Percentiles rank a stretch among this genome's conserved stretches.
Evolutionary conservation across 768 basidiomycete genomes (phyloP).

Genomic region (Lepiota venenata): DNA sequence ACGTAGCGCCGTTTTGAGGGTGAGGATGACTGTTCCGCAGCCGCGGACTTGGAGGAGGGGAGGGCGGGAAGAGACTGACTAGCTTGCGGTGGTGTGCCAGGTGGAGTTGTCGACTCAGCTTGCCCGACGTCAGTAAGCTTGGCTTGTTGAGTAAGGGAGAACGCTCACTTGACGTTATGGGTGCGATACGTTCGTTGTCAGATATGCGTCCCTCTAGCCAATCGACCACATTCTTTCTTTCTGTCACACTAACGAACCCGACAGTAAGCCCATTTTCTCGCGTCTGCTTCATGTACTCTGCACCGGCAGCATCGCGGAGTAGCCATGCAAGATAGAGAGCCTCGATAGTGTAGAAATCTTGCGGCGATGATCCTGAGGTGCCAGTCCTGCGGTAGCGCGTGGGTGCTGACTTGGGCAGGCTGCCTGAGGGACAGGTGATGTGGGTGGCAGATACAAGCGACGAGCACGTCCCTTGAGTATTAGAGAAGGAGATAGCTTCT

Average conservation of each 20-base stretch:
- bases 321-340: slow-evolving; percentile 87
- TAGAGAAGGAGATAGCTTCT: slow-evolving; percentile 45
- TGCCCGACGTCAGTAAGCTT: neutral
- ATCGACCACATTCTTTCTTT: slow-evolving; percentile 82
- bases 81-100: slow-evolving; percentile 41
- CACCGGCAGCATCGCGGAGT: slow-evolving; percentile 65
- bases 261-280: slow-evolving; percentile 69
- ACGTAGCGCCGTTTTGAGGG: slow-evolving; percentile 76
- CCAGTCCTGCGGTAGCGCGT: slow-evolving; percentile 79
- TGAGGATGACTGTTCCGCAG: slow-evolving; percentile 35
- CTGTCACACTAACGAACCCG: slow-evolving; percentile 82
- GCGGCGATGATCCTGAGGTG: slow-evolving; percentile 21
- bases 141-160: neutral
- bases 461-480: slow-evolving; percentile 35
- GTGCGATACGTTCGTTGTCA: slow-evolving; percentile 49
- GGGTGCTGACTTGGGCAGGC: slow-evolving; percentile 65
- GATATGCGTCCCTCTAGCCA: slow-evolving; percentile 67
- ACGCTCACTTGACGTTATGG: slow-evolving; percentile 36
- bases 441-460: slow-evolving; percentile 60
- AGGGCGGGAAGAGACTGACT: slow-evolving; percentile 26
- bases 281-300: slow-evolving; percentile 88
- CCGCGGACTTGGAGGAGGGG: slow-evolving; percentile 24
- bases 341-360: slow-evolving; percentile 76
- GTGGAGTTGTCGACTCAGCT: slow-evolving; percentile 41
- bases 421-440: slow-evolving; percentile 50